These are phyloP conservation scores for Acephala macrosclerotiorum DNA, from an alignment of 2,329 filamentous ascomycete species.

Conservation along the genomic window DNA sequence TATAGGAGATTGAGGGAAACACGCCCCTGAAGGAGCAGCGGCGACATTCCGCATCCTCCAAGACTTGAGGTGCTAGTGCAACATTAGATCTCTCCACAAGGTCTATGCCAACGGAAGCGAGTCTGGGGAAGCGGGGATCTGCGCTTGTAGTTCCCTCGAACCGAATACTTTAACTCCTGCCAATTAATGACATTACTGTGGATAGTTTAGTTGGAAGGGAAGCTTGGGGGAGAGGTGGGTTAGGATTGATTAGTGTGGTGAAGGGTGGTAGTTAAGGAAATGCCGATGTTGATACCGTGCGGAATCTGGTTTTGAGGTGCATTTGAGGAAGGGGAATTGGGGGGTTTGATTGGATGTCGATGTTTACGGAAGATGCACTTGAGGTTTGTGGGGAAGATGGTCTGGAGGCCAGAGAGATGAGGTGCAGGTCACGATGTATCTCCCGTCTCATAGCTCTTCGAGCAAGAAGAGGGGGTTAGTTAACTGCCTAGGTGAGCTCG, in stretches of 20 bases:
- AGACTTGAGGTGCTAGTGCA: background rate
- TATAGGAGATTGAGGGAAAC: too few relatives aligned
- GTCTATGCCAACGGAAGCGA: background rate
- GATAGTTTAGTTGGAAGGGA: background rate
- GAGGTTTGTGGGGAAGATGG: background rate
- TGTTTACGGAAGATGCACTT: background rate
- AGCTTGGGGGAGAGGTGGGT: too few relatives aligned
- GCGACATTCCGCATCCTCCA: background rate
- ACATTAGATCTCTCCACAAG: background rate
- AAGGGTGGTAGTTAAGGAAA: background rate
- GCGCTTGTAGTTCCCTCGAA: background rate
- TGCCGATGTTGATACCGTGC: background rate
- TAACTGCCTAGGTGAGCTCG: too few relatives aligned
- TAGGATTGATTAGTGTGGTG: too few relatives aligned
- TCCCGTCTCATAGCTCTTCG: background rate
- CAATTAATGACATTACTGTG: too few relatives aligned
- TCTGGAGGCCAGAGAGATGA: background rate
- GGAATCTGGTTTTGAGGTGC: background rate
- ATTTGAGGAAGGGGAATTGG: background rate
- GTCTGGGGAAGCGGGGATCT: constrained; percentile 11
- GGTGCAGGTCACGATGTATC: background rate
- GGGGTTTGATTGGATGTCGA: constrained; percentile 2
- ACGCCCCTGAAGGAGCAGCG: background rate
- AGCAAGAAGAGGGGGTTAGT: too few relatives aligned
- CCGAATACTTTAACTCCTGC: too few relatives aligned